Percentiles rank a stretch among this genome's conserved stretches.
phyloP scores from a whole-genome alignment of 2,329 filamentous ascomycete genomes.

The Scedosporium dehoogii region DNA sequence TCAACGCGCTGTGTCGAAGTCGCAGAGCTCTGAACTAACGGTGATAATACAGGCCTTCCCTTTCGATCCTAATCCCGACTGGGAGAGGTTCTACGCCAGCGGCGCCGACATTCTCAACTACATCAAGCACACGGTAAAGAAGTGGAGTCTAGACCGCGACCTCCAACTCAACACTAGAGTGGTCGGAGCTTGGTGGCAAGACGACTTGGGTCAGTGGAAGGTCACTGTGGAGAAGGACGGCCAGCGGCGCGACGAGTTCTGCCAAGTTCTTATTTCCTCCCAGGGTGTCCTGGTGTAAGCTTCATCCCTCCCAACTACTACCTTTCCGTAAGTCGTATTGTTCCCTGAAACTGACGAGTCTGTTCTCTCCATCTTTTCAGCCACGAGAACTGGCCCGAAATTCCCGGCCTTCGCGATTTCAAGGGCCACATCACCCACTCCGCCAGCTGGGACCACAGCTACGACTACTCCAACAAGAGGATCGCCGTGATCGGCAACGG shows the following conservation, averaged over 20 bases:
- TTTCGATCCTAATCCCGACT: conserved; percentile 58
- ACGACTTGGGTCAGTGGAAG: conserved; percentile 17
- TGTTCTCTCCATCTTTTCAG: conserved; percentile 24
- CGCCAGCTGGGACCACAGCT: conserved; percentile 46
- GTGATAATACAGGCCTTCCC: conserved; percentile 38
- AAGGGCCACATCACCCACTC: conserved; percentile 48
- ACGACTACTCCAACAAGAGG: conserved; percentile 36
- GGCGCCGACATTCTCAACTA: conserved; percentile 59
- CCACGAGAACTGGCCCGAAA: conserved; percentile 51
- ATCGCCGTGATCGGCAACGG: conserved; percentile 54
- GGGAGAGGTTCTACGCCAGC: conserved; percentile 58
- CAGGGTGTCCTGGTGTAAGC: conserved; percentile 44
- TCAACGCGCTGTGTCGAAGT: neutral
- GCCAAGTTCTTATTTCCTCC: conserved; percentile 53
- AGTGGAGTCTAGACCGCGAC: conserved; percentile 27
- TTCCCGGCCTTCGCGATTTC: conserved; percentile 45
- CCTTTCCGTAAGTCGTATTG: neutral
- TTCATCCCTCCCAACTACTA: neutral
- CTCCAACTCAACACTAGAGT: conserved; percentile 23
- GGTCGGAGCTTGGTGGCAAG: conserved; percentile 17
- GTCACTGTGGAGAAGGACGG: conserved; percentile 32
- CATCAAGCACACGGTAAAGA: conserved; percentile 34
- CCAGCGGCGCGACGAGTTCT: conserved; percentile 21
- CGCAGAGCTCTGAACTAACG: neutral
- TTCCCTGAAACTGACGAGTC: too few species aligned